phyloP scores from a whole-genome alignment of 306 rosid genomes.

The Fragaria vesca region DNA sequence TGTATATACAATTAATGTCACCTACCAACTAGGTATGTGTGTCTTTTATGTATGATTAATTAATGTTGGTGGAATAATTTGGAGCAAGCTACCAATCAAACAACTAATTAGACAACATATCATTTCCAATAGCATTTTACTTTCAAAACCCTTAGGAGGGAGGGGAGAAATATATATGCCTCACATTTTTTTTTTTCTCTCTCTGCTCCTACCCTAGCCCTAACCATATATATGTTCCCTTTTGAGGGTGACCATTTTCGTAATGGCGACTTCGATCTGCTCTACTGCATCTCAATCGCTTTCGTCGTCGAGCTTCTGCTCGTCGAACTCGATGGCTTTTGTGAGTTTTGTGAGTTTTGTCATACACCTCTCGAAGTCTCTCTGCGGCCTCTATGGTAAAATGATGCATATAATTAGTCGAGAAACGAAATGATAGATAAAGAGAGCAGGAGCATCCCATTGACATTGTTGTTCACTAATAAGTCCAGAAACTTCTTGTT shows the following conservation, averaged over 20 bases:
- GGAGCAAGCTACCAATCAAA: background rate
- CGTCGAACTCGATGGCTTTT: background rate
- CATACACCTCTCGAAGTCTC: background rate
- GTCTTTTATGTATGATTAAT: background rate
- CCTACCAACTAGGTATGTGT: constrained; percentile 21
- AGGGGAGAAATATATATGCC: background rate
- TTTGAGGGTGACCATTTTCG: background rate
- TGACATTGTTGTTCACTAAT: background rate
- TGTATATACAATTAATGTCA: background rate
- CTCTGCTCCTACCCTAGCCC: too few species aligned
- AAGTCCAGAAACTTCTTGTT: background rate
- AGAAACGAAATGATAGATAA: too few species aligned
- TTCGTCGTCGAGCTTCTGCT: background rate
- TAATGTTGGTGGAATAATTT: background rate
- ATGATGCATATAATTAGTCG: too few species aligned
- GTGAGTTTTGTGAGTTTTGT: too few species aligned
- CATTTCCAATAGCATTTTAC: background rate
- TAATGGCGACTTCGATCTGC: background rate
- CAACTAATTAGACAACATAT: background rate
- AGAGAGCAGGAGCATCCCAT: too few species aligned
- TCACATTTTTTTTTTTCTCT: too few species aligned
- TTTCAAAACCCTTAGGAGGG: background rate
- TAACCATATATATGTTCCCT: too few species aligned
- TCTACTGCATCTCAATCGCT: background rate
- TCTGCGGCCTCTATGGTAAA: background rate